Conservation (phyloP, 2,329 filamentous ascomycete species). For the Aspergillus sp. region DNA sequence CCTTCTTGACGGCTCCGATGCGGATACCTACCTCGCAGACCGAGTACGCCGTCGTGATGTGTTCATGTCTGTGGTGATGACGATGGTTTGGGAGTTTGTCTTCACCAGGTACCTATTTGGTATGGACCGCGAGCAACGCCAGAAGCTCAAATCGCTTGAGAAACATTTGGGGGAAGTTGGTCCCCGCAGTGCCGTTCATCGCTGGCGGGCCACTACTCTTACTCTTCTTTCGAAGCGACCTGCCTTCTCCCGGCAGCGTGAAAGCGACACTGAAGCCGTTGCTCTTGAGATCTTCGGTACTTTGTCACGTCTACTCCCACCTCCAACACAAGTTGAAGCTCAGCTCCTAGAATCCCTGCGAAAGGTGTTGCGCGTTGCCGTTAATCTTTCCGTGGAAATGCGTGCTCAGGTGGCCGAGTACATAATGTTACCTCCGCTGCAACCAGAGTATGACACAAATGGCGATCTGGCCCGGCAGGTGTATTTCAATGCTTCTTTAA, state of each 20-base stretch:
- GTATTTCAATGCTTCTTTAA: constrained; percentile 84
- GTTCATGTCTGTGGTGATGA: constrained; percentile 99
- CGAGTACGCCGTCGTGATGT: constrained; percentile 85
- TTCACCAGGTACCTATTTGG: constrained; percentile 98
- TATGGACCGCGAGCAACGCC: constrained; percentile 95
- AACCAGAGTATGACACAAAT: constrained; percentile 90
- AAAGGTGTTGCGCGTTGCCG: constrained; percentile 82
- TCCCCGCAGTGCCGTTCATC: constrained; percentile 80
- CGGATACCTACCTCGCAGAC: constrained; percentile 81
- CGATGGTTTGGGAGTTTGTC: constrained; percentile 98
- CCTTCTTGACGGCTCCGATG: constrained; percentile 88
- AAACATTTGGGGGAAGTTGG: constrained; percentile 87
- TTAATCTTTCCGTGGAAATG: constrained; percentile 92
- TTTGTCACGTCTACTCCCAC: constrained; percentile 77
- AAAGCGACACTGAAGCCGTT: constrained; percentile 91
- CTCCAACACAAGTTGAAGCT: constrained; percentile 71
- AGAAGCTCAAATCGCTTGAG: constrained; percentile 94
- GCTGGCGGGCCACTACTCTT: constrained; percentile 94
- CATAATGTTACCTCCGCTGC: constrained; percentile 93
- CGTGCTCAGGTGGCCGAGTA: constrained; percentile 94
- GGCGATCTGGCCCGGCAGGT: constrained; percentile 86
- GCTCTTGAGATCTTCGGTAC: constrained; percentile 85
- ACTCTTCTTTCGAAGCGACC: constrained; percentile 78
- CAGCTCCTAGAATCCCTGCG: constrained; percentile 81
- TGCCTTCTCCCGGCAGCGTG: constrained; percentile 75